These are phyloP conservation scores for Podosphaera leucotricha DNA, from an alignment of 2,329 filamentous ascomycete genomes.

Conservation along the genomic window DNA sequence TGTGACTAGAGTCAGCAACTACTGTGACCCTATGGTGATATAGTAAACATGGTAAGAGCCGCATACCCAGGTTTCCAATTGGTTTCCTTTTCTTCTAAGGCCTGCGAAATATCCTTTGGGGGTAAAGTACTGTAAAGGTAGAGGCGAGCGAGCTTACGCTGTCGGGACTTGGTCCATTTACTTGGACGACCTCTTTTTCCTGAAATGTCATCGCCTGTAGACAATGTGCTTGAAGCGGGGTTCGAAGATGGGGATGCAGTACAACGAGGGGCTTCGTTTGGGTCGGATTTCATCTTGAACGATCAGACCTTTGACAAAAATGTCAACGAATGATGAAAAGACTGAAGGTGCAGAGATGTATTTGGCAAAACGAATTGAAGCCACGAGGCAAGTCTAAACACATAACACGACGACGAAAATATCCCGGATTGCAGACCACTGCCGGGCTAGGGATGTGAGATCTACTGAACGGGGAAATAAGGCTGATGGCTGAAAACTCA, in stretches of 20 bases:
- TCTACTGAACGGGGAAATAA: too few species aligned
- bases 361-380: neutral
- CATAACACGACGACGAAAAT: neutral
- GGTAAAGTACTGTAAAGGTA: slow-evolving; percentile 32
- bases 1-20: neutral
- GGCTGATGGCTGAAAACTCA: too few species aligned
- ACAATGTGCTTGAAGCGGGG: neutral
- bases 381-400: neutral
- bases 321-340: neutral
- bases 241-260: neutral
- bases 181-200: slow-evolving; percentile 24
- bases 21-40: neutral
- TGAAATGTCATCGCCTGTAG: neutral
- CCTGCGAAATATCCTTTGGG: slow-evolving; percentile 24
- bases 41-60: slow-evolving; percentile 16
- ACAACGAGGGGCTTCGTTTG: neutral
- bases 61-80: slow-evolving; percentile 24
- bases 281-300: neutral
- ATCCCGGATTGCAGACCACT: too few species aligned
- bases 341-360: neutral
- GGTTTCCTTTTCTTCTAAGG: slow-evolving; percentile 22
- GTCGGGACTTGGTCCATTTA: slow-evolving; percentile 29
- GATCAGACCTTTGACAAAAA: neutral
- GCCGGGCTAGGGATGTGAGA: too few species aligned
- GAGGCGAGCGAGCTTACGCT: slow-evolving; percentile 29